Base-by-base conservation (phyloP, 2,329 filamentous ascomycete species). In the Scortechinia acanthostroma region DNA sequence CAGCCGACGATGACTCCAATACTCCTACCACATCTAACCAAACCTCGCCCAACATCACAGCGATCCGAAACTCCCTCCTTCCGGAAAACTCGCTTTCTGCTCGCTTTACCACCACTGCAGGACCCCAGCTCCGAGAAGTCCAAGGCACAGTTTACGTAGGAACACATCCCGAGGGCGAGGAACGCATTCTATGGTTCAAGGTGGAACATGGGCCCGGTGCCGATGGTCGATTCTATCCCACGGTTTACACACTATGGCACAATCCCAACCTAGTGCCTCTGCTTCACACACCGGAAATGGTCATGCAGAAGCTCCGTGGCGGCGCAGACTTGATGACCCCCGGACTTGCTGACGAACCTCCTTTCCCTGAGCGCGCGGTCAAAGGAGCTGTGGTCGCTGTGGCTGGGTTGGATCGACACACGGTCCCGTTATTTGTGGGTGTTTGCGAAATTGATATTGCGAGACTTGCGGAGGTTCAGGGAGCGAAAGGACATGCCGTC, bases 271-370 rank as follows among this genome's bases (percentile, higher is more conserved):
- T 86, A 14, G 62, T 84, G 0, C 78, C 82, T 0, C 58, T 86
- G 22, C 66, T 86, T n/a, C 73, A 83, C 51, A 85, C 82, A 0
- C 78, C 77, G 3, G 66, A 70, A 6, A 70, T 78, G 20, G 76
- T 80, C 3, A 73, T 85, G 54, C 68, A 74, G 48, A 85, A 84
- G 59, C 62, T 86, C 5, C 75, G 74, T 47, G 71, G 73, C 4
- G 82, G 82, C 3, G 80, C 82, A 17, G 80, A 85, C 58, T 63
- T 86, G 42, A 86, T 86, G 82, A 83, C 76, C 1, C 82, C 82
- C 2, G 82, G 82, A 5, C 61, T 86, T 14, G 73, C 80, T 21
- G 72, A 76, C 44, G 80, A 81, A 1, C 78, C 80, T 10, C 80
- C 80, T 2, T 86, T 84, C 53, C 77, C 80, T 3, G 52, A 63